Conservation (phyloP, 352 stramenopile species). For the Phytophthora cryptogea region DNA sequence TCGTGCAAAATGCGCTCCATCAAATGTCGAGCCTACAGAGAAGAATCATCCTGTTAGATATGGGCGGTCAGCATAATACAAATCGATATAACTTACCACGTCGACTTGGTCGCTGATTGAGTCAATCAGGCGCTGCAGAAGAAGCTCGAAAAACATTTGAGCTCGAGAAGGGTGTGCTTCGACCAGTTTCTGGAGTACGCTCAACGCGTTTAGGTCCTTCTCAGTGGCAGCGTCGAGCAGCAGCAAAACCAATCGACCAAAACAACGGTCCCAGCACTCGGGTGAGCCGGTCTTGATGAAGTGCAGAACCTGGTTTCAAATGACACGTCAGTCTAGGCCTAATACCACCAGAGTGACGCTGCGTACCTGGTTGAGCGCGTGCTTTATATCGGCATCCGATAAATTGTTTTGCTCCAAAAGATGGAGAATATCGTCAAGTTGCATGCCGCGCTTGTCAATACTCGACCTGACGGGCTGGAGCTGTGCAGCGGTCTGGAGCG, state of each 20-base stretch:
- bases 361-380: conserved; percentile 55
- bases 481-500: conserved; percentile 1
- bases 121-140: conserved; percentile 62
- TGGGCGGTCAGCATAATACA: neutral
- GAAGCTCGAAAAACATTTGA: conserved; percentile 60
- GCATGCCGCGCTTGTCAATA: conserved; percentile 14
- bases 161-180: conserved; percentile 41
- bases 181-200: conserved; percentile 56
- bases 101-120: conserved; percentile 44
- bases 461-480: conserved; percentile 6
- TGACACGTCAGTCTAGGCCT: conserved; percentile 6
- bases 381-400: conserved; percentile 40
- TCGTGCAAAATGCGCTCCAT: conserved; percentile 52
- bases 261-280: conserved; percentile 48
- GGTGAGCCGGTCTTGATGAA: conserved; percentile 31
- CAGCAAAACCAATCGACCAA: conserved; percentile 46
- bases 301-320: conserved; percentile 33
- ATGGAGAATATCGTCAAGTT: conserved; percentile 52
- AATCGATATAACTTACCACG: conserved; percentile 35
- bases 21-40: conserved; percentile 51
- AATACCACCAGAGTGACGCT: neutral
- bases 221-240: conserved; percentile 53
- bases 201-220: conserved; percentile 54
- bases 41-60: neutral
- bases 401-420: conserved; percentile 56